phyloP scores from a whole-genome alignment of 2,329 filamentous ascomycete genomes.

The Meredithiella fracta region DNA sequence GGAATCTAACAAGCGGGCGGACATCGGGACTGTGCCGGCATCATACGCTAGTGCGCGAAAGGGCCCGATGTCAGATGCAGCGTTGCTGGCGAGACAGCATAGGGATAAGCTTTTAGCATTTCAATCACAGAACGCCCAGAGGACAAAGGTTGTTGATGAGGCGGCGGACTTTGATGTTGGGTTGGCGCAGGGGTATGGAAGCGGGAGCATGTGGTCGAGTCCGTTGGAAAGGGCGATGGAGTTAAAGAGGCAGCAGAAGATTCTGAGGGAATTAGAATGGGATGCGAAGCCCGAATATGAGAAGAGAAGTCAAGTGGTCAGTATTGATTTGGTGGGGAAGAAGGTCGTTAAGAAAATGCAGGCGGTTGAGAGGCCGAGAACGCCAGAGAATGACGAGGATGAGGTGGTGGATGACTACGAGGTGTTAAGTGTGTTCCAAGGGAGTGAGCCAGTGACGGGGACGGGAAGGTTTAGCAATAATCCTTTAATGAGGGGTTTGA shows the following conservation, averaged over 20 bases:
- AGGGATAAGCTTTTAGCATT: constrained; percentile 66
- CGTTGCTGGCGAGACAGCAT: constrained; percentile 56
- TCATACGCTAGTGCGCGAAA: constrained; percentile 39
- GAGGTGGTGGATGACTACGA: constrained; percentile 20
- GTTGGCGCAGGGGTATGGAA: constrained; percentile 26
- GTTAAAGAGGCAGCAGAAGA: constrained; percentile 70
- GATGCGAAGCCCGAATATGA: constrained; percentile 74
- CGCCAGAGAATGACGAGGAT: constrained; percentile 31
- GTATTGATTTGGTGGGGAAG: constrained; percentile 63
- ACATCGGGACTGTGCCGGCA: constrained; percentile 43
- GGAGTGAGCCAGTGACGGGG: constrained; percentile 15
- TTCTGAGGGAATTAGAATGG: constrained; percentile 75
- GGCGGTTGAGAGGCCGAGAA: constrained; percentile 40
- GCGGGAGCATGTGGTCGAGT: constrained; percentile 62
- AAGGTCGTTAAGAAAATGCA: constrained; percentile 61
- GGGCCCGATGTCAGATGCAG: constrained; percentile 24
- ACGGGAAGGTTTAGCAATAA: constrained; percentile 52
- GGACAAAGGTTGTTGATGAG: constrained; percentile 77
- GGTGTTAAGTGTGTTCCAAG: constrained; percentile 9
- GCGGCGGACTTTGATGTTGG: constrained; percentile 46
- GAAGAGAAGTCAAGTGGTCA: constrained; percentile 69
- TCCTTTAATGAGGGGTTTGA: constrained; percentile 47
- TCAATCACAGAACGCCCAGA: constrained; percentile 68
- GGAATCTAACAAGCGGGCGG: constrained; percentile 46
- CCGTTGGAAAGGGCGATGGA: constrained; percentile 70